phyloP scores from a whole-genome alignment of 345 rosid species.

The Lenwebbia sp. region DNA sequence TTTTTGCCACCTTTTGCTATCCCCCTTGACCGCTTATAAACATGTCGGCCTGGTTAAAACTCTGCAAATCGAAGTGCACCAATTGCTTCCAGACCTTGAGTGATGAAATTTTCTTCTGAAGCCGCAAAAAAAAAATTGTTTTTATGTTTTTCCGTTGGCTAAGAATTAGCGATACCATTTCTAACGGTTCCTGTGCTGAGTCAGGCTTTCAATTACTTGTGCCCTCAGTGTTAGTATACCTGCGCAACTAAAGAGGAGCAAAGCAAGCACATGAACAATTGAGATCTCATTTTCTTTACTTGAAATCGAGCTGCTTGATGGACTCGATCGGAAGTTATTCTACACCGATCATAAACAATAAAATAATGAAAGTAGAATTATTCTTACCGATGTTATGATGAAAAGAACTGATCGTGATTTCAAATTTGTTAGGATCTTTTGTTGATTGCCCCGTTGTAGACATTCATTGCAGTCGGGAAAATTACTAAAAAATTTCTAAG shows the following conservation, averaged over 20 bases:
- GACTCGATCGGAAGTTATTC: not conserved
- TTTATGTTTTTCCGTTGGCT: no score
- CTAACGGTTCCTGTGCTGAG: no score
- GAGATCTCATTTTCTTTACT: not conserved
- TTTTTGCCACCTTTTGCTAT: no score
- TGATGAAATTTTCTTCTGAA: not conserved
- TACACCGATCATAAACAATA: not conserved
- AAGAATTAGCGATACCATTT: no score
- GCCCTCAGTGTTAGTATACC: not conserved
- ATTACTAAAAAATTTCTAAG: no score
- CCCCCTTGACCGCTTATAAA: no score
- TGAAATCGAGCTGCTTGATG: not conserved
- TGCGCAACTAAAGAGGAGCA: not conserved
- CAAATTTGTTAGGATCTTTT: not conserved
- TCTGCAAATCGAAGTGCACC: not conserved
- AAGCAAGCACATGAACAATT: not conserved
- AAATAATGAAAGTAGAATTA: not conserved
- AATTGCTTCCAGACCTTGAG: not conserved
- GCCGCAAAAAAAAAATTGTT: no score
- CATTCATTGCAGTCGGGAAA: not conserved
- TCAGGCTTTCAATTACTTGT: not conserved
- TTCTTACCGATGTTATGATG: not conserved
- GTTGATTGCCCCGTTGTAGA: not conserved
- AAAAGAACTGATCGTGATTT: not conserved
- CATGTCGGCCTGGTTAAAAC: no score